Evolutionary conservation across 371 early-diverging fungal species (phyloP), one percentile per base, ranked within the genome.

Genomic region (Smittium culicis): DNA sequence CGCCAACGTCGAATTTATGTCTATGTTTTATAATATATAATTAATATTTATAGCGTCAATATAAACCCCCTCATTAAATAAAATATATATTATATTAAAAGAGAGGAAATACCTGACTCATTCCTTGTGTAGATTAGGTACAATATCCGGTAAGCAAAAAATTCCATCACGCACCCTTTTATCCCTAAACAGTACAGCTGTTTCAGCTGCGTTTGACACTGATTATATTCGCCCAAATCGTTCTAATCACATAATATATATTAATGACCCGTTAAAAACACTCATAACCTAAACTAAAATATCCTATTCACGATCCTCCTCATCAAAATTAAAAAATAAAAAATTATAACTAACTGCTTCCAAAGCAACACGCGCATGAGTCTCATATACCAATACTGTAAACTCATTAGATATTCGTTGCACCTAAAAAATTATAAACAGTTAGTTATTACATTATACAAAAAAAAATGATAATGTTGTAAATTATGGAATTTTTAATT

Each of bases 211-310:
- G 91, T 91, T 75, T 94, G 94, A 73, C 96, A 96, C 71, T 94
- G 93, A 68, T 97, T 95, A 74, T 87, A 97, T 80, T 97, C 97
- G 66, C 95, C 94, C 31, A 97, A 79, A 76, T 97, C 97, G 45
- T 87, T 83, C 88, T 89, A 64, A 54, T 31, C 16, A 17, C 17
- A 25, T 61, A 17, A 58, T 20, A 17, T 28, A n/a, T n/a, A n/a
- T n/a, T n/a, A n/a, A n/a, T n/a, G n/a, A n/a, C n/a, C n/a, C n/a
- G n/a, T n/a, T n/a, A n/a, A n/a, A n/a, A n/a, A n/a, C n/a, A n/a
- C n/a, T n/a, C n/a, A n/a, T n/a, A n/a, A 24, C 28, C 8, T 34
- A 33, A n/a, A n/a, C n/a, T n/a, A n/a, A n/a, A n/a, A n/a, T n/a
- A n/a, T n/a, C n/a, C n/a, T n/a, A n/a, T n/a, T n/a, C n/a, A 64